phyloP scores from a whole-genome alignment of 139 green algal species.

The Zygnema circumcarinatum region DNA sequence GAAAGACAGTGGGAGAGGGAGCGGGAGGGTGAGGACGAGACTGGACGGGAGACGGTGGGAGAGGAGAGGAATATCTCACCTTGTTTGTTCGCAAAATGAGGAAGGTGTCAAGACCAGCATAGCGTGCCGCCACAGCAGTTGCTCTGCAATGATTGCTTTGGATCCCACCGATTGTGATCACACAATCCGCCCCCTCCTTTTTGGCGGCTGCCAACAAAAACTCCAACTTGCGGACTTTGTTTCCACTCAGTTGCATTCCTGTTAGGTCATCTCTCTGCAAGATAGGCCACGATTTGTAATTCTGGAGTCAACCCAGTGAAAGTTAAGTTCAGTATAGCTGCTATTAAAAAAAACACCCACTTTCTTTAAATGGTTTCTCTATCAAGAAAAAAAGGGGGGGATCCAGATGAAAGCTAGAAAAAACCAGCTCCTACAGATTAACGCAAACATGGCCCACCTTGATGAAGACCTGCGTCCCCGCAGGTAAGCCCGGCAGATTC shows the following conservation, averaged over 20 bases:
- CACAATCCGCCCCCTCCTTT: slow-evolving; percentile 72
- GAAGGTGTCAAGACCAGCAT: slow-evolving; percentile 82
- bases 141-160: slow-evolving; percentile 89
- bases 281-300: background rate
- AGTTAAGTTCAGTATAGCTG: background rate
- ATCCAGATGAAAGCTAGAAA: background rate
- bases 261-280: slow-evolving; percentile 83
- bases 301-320: background rate
- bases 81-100: slow-evolving; percentile 84
- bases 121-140: slow-evolving; percentile 68
- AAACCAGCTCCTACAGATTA: background rate
- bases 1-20: too few species aligned
- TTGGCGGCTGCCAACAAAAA: slow-evolving; percentile 88
- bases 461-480: slow-evolving; percentile 78
- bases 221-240: slow-evolving; percentile 97
- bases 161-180: slow-evolving; percentile 92
- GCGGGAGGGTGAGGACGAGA: too few species aligned
- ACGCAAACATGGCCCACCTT: slow-evolving; percentile 67
- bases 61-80: too few species aligned
- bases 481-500: slow-evolving; percentile 74
- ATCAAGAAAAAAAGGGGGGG: background rate
- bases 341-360: background rate
- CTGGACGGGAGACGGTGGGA: too few species aligned
- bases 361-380: background rate
- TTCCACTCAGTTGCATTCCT: slow-evolving; percentile 88